Base-by-base conservation (phyloP, 345 rosid genomes). In the rapeseed (Brassica napus) region DNA sequence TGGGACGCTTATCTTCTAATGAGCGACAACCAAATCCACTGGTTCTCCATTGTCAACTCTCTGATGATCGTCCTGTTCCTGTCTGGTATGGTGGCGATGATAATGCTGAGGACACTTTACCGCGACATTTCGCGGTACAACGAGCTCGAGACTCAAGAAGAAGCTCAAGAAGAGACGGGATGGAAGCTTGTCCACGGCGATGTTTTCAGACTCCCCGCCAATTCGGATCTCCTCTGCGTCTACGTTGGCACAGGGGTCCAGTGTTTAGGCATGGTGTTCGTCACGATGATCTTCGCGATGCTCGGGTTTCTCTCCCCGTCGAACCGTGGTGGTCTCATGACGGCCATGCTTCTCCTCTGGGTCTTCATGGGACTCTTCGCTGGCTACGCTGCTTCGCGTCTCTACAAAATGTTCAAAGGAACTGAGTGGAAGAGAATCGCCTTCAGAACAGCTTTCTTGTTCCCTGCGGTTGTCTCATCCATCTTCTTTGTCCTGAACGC, bases 31-130 rank as follows among this genome's bases (percentile, higher is more conserved):
- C 97, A 91, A 84, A 89, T 91, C 26, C 95, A 91, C 76, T 91
- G 96, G 96, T 91, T 89, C 78, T 91, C 97, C 3, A 86, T 91
- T 59, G 94, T 91, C 75, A 91, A 91, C 71, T 91, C 97, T 3
- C 84, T 91, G 85, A 91, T 91, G 97, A 91, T 91, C 65, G 97
- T 91, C 77, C 88, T 91, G 32, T 91, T 91, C 85, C 86, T 91
- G 5, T 91, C 97, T 23, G 97, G 97, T 76, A 91, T 91, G 97
- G 94, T 91, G 52, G 97, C 97, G n/a, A 91, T 91, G 97, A 91
- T 91, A 24, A 91, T 91, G 97, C 85, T 91, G 15, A 82, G 97
- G 60, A 91, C 92, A 8, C 94, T 91, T 24, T 91, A 91, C 85
- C 93, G 94, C 39, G 97, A 91, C 77, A 91, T 91, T 76, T 91